Evolutionary conservation across 148 eudicot species (phyloP), one percentile per base, ranked within the genome.

Genomic region (Rhododendron ferrugineum): DNA sequence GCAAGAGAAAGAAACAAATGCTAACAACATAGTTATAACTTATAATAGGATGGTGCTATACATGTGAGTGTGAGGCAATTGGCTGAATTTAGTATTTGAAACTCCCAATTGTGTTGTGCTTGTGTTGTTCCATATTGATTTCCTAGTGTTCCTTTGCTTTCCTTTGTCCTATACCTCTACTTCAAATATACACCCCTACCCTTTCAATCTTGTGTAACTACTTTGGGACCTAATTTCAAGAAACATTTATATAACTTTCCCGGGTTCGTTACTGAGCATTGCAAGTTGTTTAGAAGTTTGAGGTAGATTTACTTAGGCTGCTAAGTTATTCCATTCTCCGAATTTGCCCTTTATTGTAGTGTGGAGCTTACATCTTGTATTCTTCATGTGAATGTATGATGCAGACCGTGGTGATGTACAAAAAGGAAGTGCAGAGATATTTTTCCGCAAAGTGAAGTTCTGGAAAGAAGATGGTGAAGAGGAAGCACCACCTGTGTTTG

Each of bases 401-500:
- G 86, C 94, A 95, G 99, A 95, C 85, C 96, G 99, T 11, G 93
- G 98, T 83, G 99, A 97, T 90, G 93, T 97, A 84, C 97, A 93
- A 74, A 97, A 95, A 89, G 98, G 97, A 85, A 93, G 94, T 84
- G 94, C 98, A 23, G 98, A 96, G 91, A 94, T 93, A 78, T 97
- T 97, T 90, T 97, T 97, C 81, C 98, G 98, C 47, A 97, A 94
- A 92, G 99, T 97, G 62, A 97, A 95, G 87, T 97, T 97, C 83
- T 97, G 98, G 99, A 97, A 95, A 84, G 98, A 97, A 89, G 99
- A 95, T 86, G 98, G 95, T 80, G 94, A 93, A 88, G 97, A 92
- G 87, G 99, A 97, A 89, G 99, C 98, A 86, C 99, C 99, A 36
- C 98, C 98, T 91, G 94, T 95, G 88, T 97, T 95, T 95, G 99